phyloP scores from a whole-genome alignment of 306 rosid species.

The Rosa chinensis region DNA sequence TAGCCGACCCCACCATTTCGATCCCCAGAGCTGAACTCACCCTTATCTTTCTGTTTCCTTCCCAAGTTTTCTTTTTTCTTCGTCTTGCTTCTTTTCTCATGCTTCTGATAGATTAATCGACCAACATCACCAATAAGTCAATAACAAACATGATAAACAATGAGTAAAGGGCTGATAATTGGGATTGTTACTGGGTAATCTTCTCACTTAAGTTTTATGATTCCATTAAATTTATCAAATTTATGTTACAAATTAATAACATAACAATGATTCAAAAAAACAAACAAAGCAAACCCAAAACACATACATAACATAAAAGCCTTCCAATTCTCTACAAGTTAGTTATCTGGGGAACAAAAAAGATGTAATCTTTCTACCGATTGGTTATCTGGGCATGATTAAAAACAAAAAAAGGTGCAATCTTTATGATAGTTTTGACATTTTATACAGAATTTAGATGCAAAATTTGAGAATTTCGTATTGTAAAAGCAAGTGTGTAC shows the following conservation, averaged over 20 bases:
- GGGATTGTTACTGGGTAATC: not conserved
- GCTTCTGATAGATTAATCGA: not conserved
- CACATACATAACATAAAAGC: not conserved
- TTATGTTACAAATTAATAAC: not conserved
- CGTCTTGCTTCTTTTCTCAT: not conserved
- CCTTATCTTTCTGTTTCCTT: not conserved
- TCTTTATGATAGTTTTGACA: not conserved
- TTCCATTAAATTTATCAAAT: not conserved
- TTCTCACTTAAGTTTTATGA: not conserved
- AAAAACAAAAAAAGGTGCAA: not conserved
- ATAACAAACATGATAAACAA: not conserved
- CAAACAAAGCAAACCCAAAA: not conserved
- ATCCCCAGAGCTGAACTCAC: not conserved
- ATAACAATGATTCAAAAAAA: not conserved
- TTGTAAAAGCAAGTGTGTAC: not conserved
- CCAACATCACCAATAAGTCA: not conserved
- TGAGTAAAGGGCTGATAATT: not conserved
- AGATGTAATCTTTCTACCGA: not conserved
- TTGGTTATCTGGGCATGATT: not conserved
- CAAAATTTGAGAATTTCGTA: not conserved
- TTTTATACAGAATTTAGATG: not conserved
- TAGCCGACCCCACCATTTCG: not conserved
- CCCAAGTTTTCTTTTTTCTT: not conserved
- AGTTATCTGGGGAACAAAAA: not conserved
- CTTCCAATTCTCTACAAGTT: not conserved